Evolutionary conservation across 2,329 filamentous ascomycete species (phyloP), one percentile per base, ranked within the genome.

Genomic region (Epichloe uncinata): DNA sequence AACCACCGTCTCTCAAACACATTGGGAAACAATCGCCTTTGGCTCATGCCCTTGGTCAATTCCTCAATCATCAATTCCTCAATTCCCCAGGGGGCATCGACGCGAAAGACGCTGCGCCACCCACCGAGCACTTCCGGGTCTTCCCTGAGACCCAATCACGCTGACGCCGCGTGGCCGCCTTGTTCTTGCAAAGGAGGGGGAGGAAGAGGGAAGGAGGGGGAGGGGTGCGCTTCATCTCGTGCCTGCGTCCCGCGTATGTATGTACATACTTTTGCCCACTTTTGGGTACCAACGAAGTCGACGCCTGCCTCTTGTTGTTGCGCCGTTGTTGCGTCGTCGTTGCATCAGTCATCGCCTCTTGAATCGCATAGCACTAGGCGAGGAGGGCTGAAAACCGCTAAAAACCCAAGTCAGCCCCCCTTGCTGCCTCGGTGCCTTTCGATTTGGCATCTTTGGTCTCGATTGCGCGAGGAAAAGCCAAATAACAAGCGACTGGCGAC

Each of bases 201-300:
- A 22, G 18, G 5, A 18, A 9, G 26, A 9, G 26, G 3, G 22
- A 6, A 7, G 22, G 22, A 2, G 22, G 2, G 2, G 12, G 9
- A 9, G 18, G 40, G 40, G 40, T 48, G 47, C 40, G 47, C 26
- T 48, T 20, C 40, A 48, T 43, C 40, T 33, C 20, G 47, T 49
- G 34, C 47, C 47, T 49, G 47, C 47, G 42, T 49, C 47, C 15
- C 42, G 38, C 30, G 36, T 48, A 22, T 5, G 36, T 48, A 22
- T 5, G 20, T 22, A 22, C 22, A 22, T 22, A 15, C 47, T 35
- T 42, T 42, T 16, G 38, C 44, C 50, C 50, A 49, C 50, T 49
- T 42, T 51, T 49, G 47, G 50, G 50, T 52, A 49, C 47, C 50
- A 47, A 52, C 47, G 34, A 47, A 30, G 12, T n/a, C 11, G n/a